phyloP scores from a whole-genome alignment of 441 rosid genomes.

The Eruca vesicaria region DNA sequence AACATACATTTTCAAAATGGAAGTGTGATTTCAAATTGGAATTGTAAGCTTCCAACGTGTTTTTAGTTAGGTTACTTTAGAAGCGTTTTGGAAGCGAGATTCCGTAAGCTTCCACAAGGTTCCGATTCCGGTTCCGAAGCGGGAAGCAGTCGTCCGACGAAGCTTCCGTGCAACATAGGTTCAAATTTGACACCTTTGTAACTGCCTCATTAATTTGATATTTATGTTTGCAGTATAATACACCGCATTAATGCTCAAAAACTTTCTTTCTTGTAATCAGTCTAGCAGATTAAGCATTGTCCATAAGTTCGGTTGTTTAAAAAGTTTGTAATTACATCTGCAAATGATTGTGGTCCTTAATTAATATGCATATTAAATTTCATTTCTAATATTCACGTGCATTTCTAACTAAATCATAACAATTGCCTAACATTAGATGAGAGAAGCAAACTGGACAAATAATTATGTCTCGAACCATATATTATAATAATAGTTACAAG shows the following conservation, averaged over 20 bases:
- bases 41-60: no score
- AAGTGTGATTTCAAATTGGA: no score
- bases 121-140: no score
- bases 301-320: background rate
- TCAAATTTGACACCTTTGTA: background rate
- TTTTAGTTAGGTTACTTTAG: no score
- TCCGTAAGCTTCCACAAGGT: no score
- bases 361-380: background rate
- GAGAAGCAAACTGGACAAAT: slow-evolving; percentile 4
- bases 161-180: no score
- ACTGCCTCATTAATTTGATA: background rate
- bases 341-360: background rate
- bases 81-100: no score
- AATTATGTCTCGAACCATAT: slow-evolving; percentile 24
- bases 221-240: background rate
- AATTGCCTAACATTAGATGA: background rate
- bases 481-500: background rate
- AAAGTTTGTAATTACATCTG: background rate
- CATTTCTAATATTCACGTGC: background rate
- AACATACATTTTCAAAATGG: no score
- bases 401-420: background rate
- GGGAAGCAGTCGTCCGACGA: no score
- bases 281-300: background rate
- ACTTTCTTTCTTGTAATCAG: no score
- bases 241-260: background rate